phyloP scores from a whole-genome alignment of 768 basidiomycete genomes.

The Leucogyrophana mollusca region DNA sequence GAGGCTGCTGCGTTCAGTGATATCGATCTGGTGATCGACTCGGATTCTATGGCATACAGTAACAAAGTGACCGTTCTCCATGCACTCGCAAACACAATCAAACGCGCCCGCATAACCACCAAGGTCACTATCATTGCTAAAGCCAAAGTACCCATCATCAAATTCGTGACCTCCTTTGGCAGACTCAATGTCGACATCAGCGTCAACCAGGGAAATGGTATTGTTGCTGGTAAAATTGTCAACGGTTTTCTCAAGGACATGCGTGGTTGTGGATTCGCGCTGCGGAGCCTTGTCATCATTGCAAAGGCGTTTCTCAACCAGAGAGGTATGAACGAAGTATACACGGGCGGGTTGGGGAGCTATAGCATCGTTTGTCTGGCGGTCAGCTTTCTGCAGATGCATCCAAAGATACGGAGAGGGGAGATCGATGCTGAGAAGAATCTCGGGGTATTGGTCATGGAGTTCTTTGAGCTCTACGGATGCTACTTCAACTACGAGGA shows the following conservation, averaged over 20 bases:
- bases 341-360: slow-evolving; percentile 89
- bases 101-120: slow-evolving; percentile 69
- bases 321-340: slow-evolving; percentile 97
- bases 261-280: slow-evolving; percentile 53
- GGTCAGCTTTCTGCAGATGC: slow-evolving; percentile 95
- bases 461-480: slow-evolving; percentile 97
- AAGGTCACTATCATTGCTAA: slow-evolving; percentile 87
- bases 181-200: slow-evolving; percentile 91
- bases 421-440: slow-evolving; percentile 88
- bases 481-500: slow-evolving; percentile 88
- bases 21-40: slow-evolving; percentile 92
- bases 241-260: slow-evolving; percentile 75
- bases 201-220: slow-evolving; percentile 86
- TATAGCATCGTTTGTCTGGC: slow-evolving; percentile 94
- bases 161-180: slow-evolving; percentile 83
- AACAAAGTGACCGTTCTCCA: slow-evolving; percentile 71
- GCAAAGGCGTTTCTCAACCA: slow-evolving; percentile 90
- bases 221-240: slow-evolving; percentile 76
- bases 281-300: slow-evolving; percentile 83
- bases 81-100: slow-evolving; percentile 75
- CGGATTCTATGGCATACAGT: slow-evolving; percentile 67
- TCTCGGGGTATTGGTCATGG: slow-evolving; percentile 91
- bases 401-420: slow-evolving; percentile 87
- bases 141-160: slow-evolving; percentile 96
- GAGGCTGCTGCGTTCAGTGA: slow-evolving; percentile 63